Evolutionary conservation across 192 early-diverging fungal genomes (phyloP).

Genomic region (Lobulomyces angularis): DNA sequence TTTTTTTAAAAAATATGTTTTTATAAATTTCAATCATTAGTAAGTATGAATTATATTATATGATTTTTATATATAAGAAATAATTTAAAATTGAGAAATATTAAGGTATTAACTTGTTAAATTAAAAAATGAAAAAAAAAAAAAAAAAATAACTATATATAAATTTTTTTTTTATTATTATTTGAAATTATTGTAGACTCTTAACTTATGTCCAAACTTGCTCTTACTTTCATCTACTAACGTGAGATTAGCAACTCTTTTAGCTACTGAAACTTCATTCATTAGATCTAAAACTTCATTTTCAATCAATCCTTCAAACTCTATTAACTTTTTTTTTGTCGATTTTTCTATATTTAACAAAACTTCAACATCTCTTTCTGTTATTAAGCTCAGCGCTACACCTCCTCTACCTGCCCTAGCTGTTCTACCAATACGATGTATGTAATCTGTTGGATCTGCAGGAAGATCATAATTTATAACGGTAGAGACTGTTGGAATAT

Average conservation of each 20-base stretch:
- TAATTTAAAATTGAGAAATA: too few relatives aligned
- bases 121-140: too few relatives aligned
- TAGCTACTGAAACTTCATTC: constrained; percentile 74
- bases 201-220: too few relatives aligned
- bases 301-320: constrained; percentile 65
- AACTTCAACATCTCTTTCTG: constrained; percentile 75
- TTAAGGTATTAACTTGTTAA: too few relatives aligned
- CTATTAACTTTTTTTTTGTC: constrained; percentile 65
- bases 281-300: constrained; percentile 72
- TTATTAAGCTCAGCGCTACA: constrained; percentile 63
- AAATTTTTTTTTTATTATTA: too few relatives aligned
- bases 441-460: constrained; percentile 88
- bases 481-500: constrained; percentile 85
- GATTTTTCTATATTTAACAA: constrained; percentile 75
- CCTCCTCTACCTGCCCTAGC: constrained; percentile 92
- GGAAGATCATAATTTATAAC: constrained; percentile 96
- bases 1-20: too few relatives aligned
- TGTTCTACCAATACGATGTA: constrained; percentile 96
- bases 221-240: too few relatives aligned
- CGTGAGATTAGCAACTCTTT: constrained; percentile 71
- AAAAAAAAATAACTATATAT: too few relatives aligned
- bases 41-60: too few relatives aligned
- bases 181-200: too few relatives aligned
- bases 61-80: too few relatives aligned
- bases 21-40: too few relatives aligned